These are phyloP conservation scores for Alternaria tenuissima DNA, from an alignment of 2,329 filamentous ascomycete genomes.

Conservation along the genomic window DNA sequence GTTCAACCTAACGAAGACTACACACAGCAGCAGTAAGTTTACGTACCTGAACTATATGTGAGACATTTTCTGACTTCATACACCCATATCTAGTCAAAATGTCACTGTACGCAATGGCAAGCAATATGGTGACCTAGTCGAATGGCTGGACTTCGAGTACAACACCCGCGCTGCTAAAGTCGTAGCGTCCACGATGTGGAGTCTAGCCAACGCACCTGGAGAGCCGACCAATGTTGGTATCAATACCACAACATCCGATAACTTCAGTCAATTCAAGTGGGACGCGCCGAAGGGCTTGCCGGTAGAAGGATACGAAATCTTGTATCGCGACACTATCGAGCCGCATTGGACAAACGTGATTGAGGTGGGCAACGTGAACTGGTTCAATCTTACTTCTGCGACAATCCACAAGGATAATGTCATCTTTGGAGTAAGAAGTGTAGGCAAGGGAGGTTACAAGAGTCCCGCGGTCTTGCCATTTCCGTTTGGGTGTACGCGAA, in stretches of 20 bases:
- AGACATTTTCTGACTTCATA: neutral
- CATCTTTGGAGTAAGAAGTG: conserved; percentile 61
- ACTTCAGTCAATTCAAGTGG: conserved; percentile 61
- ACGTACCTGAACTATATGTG: neutral
- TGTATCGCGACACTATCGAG: conserved; percentile 60
- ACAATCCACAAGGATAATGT: conserved; percentile 63
- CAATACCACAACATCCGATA: conserved; percentile 54
- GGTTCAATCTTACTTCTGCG: conserved; percentile 52
- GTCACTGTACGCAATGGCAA: conserved; percentile 56
- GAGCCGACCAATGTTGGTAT: conserved; percentile 58
- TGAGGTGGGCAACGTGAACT: conserved; percentile 55
- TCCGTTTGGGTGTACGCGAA: conserved; percentile 35
- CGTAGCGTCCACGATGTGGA: conserved; percentile 62
- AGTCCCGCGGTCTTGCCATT: conserved; percentile 56
- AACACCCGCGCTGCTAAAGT: conserved; percentile 62
- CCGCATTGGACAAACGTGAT: conserved; percentile 59
- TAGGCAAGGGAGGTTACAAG: conserved; percentile 57
- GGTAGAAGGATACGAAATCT: conserved; percentile 60
- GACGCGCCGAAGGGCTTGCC: conserved; percentile 47
- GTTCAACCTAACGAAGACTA: conserved; percentile 65
- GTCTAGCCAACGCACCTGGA: conserved; percentile 60
- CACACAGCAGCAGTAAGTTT: conserved; percentile 58
- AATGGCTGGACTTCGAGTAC: conserved; percentile 64
- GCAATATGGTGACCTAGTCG: conserved; percentile 62
- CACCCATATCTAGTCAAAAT: conserved; percentile 50